phyloP scores from a whole-genome alignment of 2,329 filamentous ascomycete genomes.

The Cladosporium sp. region DNA sequence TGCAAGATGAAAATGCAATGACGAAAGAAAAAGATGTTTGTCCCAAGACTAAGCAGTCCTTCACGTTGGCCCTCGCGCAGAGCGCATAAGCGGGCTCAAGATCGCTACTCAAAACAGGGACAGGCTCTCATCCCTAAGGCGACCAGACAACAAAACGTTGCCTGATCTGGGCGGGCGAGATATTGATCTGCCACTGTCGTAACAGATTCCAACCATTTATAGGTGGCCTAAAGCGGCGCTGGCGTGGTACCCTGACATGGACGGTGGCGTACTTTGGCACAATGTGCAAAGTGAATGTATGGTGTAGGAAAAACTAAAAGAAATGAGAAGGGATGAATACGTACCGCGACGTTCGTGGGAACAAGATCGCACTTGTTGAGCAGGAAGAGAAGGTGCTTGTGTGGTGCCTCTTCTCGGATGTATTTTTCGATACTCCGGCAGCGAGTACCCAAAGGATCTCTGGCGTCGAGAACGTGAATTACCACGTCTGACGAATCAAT shows the following conservation, averaged over 20 bases:
- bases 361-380: constrained; percentile 92
- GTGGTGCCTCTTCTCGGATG: constrained; percentile 84
- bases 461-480: constrained; percentile 87
- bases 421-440: constrained; percentile 93
- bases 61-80: constrained; percentile 74
- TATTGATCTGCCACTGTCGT: constrained; percentile 97
- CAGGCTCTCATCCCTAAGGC: constrained; percentile 63
- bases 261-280: constrained; percentile 62
- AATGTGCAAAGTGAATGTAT: constrained; percentile 25
- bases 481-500: constrained; percentile 95
- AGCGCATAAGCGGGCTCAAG: constrained; percentile 55
- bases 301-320: constrained; percentile 14
- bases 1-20: not conserved
- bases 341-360: constrained; percentile 90
- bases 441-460: constrained; percentile 84
- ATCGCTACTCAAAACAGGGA: constrained; percentile 99
- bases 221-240: constrained; percentile 42
- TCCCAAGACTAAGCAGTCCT: constrained; percentile 98
- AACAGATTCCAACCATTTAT: constrained; percentile 87
- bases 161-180: constrained; percentile 64
- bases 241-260: constrained; percentile 83
- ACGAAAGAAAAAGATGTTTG: constrained; percentile 61
- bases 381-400: constrained; percentile 91
- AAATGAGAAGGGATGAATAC: constrained; percentile 41
- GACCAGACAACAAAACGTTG: constrained; percentile 83